phyloP scores from a whole-genome alignment of 257 asterid genomes.

The Osmanthus fragrans region DNA sequence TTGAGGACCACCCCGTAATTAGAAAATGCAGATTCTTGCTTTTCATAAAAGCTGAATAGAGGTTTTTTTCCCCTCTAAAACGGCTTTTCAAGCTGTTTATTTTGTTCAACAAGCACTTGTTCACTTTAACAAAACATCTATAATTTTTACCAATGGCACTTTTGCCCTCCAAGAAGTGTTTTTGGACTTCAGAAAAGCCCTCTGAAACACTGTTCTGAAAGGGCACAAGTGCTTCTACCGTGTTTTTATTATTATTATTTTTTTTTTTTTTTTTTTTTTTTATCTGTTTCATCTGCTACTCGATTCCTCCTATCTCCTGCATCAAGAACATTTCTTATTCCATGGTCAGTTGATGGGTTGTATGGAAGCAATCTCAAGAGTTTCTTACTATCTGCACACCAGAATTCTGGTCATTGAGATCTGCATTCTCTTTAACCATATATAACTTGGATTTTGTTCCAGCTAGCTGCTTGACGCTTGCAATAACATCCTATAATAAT shows the following conservation, averaged over 20 bases:
- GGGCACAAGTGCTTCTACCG: not conserved
- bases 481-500: not conserved
- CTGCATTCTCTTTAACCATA: not conserved
- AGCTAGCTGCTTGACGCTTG: not conserved
- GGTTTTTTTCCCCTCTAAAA: no score
- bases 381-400: not conserved
- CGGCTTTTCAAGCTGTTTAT: no score
- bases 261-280: not conserved
- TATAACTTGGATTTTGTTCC: not conserved
- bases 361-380: not conserved
- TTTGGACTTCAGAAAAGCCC: no score
- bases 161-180: no score
- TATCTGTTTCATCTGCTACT: not conserved
- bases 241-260: no score
- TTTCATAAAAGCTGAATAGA: no score
- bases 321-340: not conserved
- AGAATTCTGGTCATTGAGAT: not conserved
- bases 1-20: no score
- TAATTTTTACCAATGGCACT: no score
- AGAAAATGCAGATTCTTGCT: no score
- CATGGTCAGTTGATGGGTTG: not conserved
- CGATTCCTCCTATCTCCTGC: constrained; percentile 2
- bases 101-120: no score
- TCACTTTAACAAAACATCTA: no score
- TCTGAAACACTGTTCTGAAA: not conserved